phyloP scores from a whole-genome alignment of 306 rosid genomes.

The Begonia masoniana region DNA sequence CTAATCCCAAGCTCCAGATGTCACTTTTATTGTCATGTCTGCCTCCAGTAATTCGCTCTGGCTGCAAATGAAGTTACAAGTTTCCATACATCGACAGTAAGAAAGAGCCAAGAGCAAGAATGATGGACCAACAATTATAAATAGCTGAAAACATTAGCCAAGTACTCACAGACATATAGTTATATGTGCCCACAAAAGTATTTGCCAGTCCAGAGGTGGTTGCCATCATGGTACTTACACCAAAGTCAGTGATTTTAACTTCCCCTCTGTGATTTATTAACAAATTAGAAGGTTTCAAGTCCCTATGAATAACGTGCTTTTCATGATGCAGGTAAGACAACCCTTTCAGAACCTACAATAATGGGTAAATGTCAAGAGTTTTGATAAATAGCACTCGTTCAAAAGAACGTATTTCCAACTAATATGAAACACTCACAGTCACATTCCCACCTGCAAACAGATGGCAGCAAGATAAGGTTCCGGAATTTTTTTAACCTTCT shows the following conservation, averaged over 20 bases:
- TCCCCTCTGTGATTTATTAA: constrained; percentile 86
- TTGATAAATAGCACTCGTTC: neutral
- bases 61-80: constrained; percentile 42
- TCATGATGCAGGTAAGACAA: constrained; percentile 88
- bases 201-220: constrained; percentile 90
- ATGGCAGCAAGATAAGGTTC: constrained; percentile 77
- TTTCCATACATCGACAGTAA: too few relatives aligned
- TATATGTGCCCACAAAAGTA: constrained; percentile 86
- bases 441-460: constrained; percentile 61
- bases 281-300: constrained; percentile 86
- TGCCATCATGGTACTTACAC: constrained; percentile 90
- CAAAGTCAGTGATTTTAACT: constrained; percentile 96
- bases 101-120: neutral
- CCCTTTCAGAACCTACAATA: constrained; percentile 76
- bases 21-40: constrained; percentile 80
- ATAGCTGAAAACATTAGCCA: neutral
- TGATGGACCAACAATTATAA: neutral
- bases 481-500: constrained; percentile 70
- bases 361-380: constrained; percentile 10
- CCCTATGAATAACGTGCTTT: constrained; percentile 85
- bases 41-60: constrained; percentile 77
- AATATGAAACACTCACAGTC: constrained; percentile 5
- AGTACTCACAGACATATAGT: constrained; percentile 96
- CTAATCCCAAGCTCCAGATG: constrained; percentile 93
- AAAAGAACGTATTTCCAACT: neutral